These are phyloP conservation scores for Pythium utonaiense DNA, from an alignment of 352 stramenopile genomes.

Conservation along the genomic window DNA sequence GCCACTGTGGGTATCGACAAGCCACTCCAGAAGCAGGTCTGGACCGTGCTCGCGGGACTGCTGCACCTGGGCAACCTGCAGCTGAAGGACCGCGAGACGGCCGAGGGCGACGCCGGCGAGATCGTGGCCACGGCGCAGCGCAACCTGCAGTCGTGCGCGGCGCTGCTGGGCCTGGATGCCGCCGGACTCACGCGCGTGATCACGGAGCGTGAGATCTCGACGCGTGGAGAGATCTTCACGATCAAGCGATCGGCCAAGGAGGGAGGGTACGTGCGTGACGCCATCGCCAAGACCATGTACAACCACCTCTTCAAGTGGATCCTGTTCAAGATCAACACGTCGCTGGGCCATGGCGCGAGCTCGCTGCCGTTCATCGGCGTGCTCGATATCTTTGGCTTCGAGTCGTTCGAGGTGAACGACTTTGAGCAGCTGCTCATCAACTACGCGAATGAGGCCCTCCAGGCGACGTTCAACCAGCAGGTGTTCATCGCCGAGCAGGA, in stretches of 20 bases:
- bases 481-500: constrained; percentile 90
- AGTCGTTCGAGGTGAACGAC: constrained; percentile 89
- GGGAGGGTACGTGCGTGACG: constrained; percentile 85
- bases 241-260: constrained; percentile 83
- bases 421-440: constrained; percentile 91
- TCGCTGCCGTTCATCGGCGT: constrained; percentile 88
- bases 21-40: constrained; percentile 69
- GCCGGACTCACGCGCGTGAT: constrained; percentile 68
- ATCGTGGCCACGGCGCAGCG: constrained; percentile 48
- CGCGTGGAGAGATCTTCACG: constrained; percentile 79
- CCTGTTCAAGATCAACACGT: constrained; percentile 89
- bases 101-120: constrained; percentile 73
- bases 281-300: constrained; percentile 93
- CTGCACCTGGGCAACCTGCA: constrained; percentile 82
- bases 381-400: constrained; percentile 91
- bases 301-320: constrained; percentile 92
- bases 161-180: constrained; percentile 76
- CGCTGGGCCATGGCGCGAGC: constrained; percentile 72
- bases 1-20: constrained; percentile 68
- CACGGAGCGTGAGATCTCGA: constrained; percentile 87
- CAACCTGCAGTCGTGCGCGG: constrained; percentile 49
- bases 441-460: constrained; percentile 87
- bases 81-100: constrained; percentile 73
- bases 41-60: constrained; percentile 69
- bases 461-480: constrained; percentile 88